phyloP scores from a whole-genome alignment of 2,329 filamentous ascomycete genomes.

The Blastomyces silverae region DNA sequence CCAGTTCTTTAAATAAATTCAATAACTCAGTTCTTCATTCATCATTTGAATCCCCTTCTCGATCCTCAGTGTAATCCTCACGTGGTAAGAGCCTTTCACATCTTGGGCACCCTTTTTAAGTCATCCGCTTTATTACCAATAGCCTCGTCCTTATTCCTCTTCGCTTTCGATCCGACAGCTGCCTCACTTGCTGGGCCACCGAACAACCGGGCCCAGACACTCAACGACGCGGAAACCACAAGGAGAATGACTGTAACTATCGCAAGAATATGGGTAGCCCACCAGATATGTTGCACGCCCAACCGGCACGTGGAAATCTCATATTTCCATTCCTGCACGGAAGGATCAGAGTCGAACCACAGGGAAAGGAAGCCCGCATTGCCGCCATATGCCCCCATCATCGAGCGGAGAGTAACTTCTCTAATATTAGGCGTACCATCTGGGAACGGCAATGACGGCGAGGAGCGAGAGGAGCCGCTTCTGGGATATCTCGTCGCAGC shows the following conservation, averaged over 20 bases:
- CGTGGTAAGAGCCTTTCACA: background rate
- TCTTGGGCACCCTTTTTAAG: background rate
- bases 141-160: background rate
- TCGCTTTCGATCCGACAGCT: background rate
- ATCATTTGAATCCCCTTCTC: background rate
- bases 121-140: background rate
- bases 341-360: conserved; percentile 68
- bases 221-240: conserved; percentile 20
- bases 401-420: conserved; percentile 89
- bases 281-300: conserved; percentile 90
- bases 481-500: conserved; percentile 30
- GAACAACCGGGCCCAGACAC: background rate
- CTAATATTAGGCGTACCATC: conserved; percentile 49
- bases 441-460: background rate
- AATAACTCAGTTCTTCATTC: background rate
- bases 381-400: conserved; percentile 97
- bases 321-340: conserved; percentile 66
- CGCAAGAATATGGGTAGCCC: conserved; percentile 74
- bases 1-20: background rate
- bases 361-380: conserved; percentile 81
- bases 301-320: conserved; percentile 72
- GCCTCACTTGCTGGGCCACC: background rate
- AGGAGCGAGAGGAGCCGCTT: background rate
- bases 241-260: conserved; percentile 42
- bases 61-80: background rate